phyloP scores from a whole-genome alignment of 306 rosid genomes.

The Casuarina equisetifolia region DNA sequence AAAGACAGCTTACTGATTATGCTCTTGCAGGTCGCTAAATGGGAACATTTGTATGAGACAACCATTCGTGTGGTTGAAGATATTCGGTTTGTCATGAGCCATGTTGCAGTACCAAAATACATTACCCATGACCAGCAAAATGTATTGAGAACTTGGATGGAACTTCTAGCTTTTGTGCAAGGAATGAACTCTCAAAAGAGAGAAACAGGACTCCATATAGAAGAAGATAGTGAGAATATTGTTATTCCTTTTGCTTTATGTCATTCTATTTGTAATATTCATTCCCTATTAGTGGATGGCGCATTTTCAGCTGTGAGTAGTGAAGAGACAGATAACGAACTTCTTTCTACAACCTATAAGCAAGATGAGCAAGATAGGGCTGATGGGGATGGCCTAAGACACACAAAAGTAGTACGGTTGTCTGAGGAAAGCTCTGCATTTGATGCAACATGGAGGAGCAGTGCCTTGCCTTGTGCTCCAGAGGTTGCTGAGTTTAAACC shows the following conservation, averaged over 20 bases:
- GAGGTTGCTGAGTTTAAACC: slow-evolving; percentile 44
- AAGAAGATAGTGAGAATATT: slow-evolving; percentile 82
- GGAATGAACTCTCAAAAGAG: slow-evolving; percentile 94
- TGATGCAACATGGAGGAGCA: slow-evolving; percentile 41
- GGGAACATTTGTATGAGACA: slow-evolving; percentile 60
- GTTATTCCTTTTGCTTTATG: slow-evolving; percentile 69
- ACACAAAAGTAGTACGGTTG: slow-evolving; percentile 80
- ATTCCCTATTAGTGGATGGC: slow-evolving; percentile 81
- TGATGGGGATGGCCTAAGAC: slow-evolving; percentile 61
- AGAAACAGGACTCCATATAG: slow-evolving; percentile 77
- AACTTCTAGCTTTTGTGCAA: slow-evolving; percentile 79
- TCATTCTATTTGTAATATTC: slow-evolving; percentile 73
- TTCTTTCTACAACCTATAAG: slow-evolving; percentile 29
- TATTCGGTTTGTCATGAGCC: slow-evolving; percentile 95
- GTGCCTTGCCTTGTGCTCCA: slow-evolving; percentile 36
- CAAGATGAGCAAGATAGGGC: slow-evolving; percentile 47
- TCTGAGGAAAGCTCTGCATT: slow-evolving; percentile 82
- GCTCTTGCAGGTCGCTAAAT: slow-evolving; percentile 60
- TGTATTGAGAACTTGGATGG: slow-evolving; percentile 82
- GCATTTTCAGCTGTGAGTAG: slow-evolving; percentile 64
- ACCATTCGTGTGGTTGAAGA: slow-evolving; percentile 89
- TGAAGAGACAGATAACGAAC: slow-evolving; percentile 52
- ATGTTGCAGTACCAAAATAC: slow-evolving; percentile 65
- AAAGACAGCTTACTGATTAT: not conserved
- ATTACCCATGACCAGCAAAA: slow-evolving; percentile 75